Base-by-base conservation (phyloP, 2,329 filamentous ascomycete genomes). In the Cryphonectria carpinicola region DNA sequence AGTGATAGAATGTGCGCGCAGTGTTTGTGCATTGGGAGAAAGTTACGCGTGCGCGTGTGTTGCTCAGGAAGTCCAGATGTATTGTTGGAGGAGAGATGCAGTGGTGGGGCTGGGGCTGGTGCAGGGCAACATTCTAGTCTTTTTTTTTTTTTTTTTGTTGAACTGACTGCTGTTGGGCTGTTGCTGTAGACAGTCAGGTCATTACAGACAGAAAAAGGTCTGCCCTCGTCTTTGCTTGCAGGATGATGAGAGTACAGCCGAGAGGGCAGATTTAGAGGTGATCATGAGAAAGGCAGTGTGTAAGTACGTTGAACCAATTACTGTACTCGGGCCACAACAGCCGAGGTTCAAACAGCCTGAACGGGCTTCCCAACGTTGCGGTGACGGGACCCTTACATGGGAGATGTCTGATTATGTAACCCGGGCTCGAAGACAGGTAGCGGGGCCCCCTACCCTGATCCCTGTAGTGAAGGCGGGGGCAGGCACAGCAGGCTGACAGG, bases 321-420 rank as follows among this genome's bases (percentile, higher is more conserved):
- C 52, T 56, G 25, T 32, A 32, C 52, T 28, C 4, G 13, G 22
- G 35, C 28, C 58, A 39, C 35, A 13, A 39, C 35, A 62, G 60
- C 60, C 60, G 60, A 62, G 60, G 60, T 58, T 32, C 54, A 58
- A 28, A 28, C 54, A 7, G 11, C n/a, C 32, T 61, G 37, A 61
- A 61, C 32, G 35, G 60, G 60, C 13, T 22, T 22, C 22, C 60
- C n/a, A 41, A 39, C 56, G 25, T n/a, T 19, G 54, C 60, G 60
- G 37, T 19, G 5, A 32, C 32, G 19, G 22, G 60, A n/a, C 17
- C 35, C 32, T 62, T 41, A 62, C 35, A 8, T 49, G 46, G 37
- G 35, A 22, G 32, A 41, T 35, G 19, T 1, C 2, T 19, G 60
- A 41, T 62, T 37, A 62, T 35, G 28, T 62, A 62, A 62, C 35